Evolutionary conservation across 169 alveolate species (phyloP).

Genomic region (Plasmodium malariae): DNA sequence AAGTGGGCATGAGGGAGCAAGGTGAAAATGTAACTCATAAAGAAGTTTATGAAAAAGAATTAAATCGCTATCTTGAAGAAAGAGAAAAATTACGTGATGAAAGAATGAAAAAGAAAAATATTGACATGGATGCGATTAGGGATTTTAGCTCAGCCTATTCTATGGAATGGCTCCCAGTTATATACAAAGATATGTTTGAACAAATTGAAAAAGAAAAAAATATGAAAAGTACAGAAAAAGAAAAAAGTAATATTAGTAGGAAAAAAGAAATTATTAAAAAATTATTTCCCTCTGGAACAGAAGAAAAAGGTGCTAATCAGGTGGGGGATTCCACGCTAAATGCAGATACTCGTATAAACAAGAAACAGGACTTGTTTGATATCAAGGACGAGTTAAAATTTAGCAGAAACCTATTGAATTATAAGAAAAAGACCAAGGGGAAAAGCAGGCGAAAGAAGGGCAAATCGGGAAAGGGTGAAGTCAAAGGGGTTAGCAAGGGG

Average conservation of each 20-base stretch:
- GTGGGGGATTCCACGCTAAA: neutral
- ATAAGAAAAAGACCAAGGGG: conserved; percentile 31
- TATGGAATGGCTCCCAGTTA: conserved; percentile 85
- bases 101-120: conserved; percentile 78
- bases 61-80: conserved; percentile 68
- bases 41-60: conserved; percentile 85
- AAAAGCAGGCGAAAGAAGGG: conserved; percentile 28
- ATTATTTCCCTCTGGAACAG: conserved; percentile 12
- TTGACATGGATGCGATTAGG: conserved; percentile 83
- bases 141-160: conserved; percentile 85
- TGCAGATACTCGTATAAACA: neutral
- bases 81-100: conserved; percentile 78
- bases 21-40: conserved; percentile 83
- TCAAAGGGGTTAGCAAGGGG: neutral
- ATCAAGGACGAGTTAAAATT: conserved; percentile 35
- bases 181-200: conserved; percentile 83
- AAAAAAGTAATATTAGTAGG: conserved; percentile 1
- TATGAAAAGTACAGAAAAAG: neutral
- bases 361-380: conserved; percentile 4
- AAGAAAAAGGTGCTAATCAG: neutral
- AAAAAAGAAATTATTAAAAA: conserved; percentile 41
- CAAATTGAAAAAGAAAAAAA: conserved; percentile 52
- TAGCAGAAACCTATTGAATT: conserved; percentile 47
- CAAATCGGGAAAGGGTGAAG: neutral
- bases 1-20: conserved; percentile 76